phyloP scores from a whole-genome alignment of 371 early-diverging fungal genomes.

The Coemansia sp. region DNA sequence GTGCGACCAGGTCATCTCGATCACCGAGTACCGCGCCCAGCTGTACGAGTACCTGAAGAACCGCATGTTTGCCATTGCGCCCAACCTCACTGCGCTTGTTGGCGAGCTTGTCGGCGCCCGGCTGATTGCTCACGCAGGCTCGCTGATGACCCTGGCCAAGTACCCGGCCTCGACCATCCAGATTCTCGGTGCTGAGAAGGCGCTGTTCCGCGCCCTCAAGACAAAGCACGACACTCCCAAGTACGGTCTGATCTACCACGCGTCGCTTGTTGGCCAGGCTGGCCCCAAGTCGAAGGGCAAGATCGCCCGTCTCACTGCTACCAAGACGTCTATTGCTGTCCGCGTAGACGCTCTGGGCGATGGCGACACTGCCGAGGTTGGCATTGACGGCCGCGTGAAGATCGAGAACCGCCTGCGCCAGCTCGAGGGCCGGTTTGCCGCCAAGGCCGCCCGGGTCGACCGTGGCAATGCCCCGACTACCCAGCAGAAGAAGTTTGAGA shows the following conservation, averaged over 20 bases:
- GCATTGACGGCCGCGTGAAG: constrained; percentile 79
- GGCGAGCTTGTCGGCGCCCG: constrained; percentile 92
- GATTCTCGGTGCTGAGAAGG: constrained; percentile 98
- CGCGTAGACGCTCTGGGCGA: constrained; percentile 96
- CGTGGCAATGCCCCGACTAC: constrained; percentile 37
- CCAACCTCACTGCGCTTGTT: constrained; percentile 88
- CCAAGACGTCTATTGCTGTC: constrained; percentile 89
- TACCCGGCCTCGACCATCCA: constrained; percentile 94
- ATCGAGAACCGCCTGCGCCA: constrained; percentile 83
- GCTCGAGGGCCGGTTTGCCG: constrained; percentile 70
- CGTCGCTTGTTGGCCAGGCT: constrained; percentile 85
- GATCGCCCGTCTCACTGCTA: constrained; percentile 86
- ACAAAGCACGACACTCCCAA: constrained; percentile 95
- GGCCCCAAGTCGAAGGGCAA: constrained; percentile 87
- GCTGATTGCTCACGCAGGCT: constrained; percentile 89
- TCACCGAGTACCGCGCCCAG: constrained; percentile 84
- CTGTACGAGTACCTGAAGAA: constrained; percentile 86
- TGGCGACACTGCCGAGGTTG: constrained; percentile 74
- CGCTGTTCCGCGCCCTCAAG: constrained; percentile 93
- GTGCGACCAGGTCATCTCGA: constrained; percentile 79
- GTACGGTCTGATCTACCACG: constrained; percentile 94
- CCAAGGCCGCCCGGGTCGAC: constrained; percentile 49
- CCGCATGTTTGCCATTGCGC: constrained; percentile 88
- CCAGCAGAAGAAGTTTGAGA: constrained; percentile 63
- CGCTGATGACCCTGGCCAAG: constrained; percentile 87